A percentile compares a stretch with the other conserved stretches of the same genome.
Evolutionary conservation across 2,329 filamentous ascomycete genomes (phyloP).

Genomic region (Akanthomyces dipterigenus): DNA sequence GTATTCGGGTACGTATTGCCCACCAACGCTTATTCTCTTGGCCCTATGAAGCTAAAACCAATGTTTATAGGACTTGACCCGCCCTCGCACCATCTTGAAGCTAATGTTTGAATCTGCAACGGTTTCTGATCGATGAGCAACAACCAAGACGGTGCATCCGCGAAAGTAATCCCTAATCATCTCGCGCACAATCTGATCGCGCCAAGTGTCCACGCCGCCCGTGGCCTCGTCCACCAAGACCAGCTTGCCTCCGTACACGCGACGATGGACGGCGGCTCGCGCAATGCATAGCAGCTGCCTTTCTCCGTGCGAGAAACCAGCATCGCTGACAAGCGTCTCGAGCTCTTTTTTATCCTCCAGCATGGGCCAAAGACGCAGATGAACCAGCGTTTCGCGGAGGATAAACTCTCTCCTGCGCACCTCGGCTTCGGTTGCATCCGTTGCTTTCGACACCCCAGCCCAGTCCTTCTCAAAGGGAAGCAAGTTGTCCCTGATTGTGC

Average conservation of each 20-base stretch:
- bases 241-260: neutral
- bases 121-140: neutral
- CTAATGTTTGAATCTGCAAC: neutral
- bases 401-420: neutral
- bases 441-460: neutral
- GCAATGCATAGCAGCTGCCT: slow-evolving; percentile 62
- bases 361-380: neutral
- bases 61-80: too few species aligned
- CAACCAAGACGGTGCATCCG: neutral
- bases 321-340: neutral
- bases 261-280: slow-evolving; percentile 33
- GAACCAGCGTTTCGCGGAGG: neutral
- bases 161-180: neutral
- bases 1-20: too few species aligned
- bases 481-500: neutral
- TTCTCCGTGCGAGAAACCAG: slow-evolving; percentile 54
- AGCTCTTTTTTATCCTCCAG: neutral
- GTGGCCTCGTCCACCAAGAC: neutral
- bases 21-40: too few species aligned
- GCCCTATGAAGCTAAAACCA: too few species aligned
- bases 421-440: neutral
- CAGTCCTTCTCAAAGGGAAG: neutral
- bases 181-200: neutral
- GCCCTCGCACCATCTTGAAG: too few species aligned
- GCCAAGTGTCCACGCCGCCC: neutral